Conservation (phyloP, 2,329 filamentous ascomycete species). For the Periconia sp. region DNA sequence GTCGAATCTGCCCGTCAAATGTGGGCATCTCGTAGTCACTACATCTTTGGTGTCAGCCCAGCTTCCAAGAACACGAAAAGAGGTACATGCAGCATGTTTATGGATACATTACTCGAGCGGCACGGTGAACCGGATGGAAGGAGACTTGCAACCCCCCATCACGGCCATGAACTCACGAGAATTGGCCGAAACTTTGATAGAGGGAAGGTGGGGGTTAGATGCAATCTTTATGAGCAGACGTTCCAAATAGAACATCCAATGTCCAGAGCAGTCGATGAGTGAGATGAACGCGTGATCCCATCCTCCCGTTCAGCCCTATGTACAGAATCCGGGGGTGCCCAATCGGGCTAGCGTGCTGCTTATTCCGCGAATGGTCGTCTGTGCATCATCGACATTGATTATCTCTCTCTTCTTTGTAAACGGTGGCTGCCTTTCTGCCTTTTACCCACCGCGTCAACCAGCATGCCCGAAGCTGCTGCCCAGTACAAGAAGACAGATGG, state of each 20-base stretch:
- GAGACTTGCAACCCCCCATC: too few species aligned
- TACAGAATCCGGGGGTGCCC: background rate
- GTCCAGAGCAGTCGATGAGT: background rate
- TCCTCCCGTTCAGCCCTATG: background rate
- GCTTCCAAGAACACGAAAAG: too few species aligned
- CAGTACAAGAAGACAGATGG: constrained; percentile 97
- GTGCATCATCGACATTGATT: background rate
- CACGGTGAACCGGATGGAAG: too few species aligned
- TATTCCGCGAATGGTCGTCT: background rate
- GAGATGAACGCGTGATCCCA: too few species aligned
- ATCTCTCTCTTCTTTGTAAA: too few species aligned
- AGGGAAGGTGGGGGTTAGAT: too few species aligned
- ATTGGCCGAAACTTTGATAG: too few species aligned
- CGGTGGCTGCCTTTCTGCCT: background rate
- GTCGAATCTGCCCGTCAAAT: background rate
- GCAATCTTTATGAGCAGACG: too few species aligned
- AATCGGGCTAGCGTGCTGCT: background rate
- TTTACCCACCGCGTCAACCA: constrained; percentile 10
- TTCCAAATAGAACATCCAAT: background rate
- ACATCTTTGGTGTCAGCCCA: too few species aligned
- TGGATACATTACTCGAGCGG: background rate
- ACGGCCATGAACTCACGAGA: too few species aligned
- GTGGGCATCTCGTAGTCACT: background rate
- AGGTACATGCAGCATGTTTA: background rate
- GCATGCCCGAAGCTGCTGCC: constrained; percentile 41